Evolutionary conservation across 371 early-diverging fungal species (phyloP), one percentile per base, ranked within the genome.

Genomic region (Nematocida parisii): DNA sequence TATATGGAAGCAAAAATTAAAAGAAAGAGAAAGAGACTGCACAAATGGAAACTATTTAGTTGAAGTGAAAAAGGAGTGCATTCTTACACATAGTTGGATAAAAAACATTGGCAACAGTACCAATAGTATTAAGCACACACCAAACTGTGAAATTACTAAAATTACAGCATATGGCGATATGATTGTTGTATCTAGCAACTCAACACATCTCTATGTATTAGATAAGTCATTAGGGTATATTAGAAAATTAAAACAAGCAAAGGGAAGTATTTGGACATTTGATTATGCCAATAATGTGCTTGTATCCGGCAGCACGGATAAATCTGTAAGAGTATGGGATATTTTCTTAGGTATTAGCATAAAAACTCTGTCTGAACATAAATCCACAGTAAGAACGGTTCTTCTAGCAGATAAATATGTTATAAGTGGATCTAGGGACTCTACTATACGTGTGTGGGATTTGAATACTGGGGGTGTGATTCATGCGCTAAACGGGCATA

Each of bases 181-280:
- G 22, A 11, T 86, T 13, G 46, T 83, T 39, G 46, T 61, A 22
- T 85, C 86, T 20, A 85, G 86, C 42, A 85, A 86, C 66, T 84
- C 85, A 61, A 20, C 72, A 27, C 66, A 73, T n/a, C 62, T 87
- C n/a, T 81, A 84, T 50, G 71, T 83, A 27, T 84, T 72, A 66
- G 73, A 72, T 47, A 62, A 54, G 24, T 22, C 58, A 1, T 94
- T 95, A 20, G 85, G 87, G 24, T 84, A 90, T 9, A 87, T 90
- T 66, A 88, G 88, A 57, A 84, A 82, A 46, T 89, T 96, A 22
- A 88, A 87, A 15, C 96, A 96, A 5, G 98, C 97, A 85, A 93
- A 92, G 33, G 96, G 96, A 45, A 97, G 98, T 61, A 95, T 98
- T 2, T 97, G 98, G 98, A 93, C 95, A 0, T 88, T 97, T 67